A percentile compares a stretch with the other conserved stretches of the same genome.
phyloP scores from a whole-genome alignment of 192 early-diverging fungal species.

The Pilaira anomala region DNA sequence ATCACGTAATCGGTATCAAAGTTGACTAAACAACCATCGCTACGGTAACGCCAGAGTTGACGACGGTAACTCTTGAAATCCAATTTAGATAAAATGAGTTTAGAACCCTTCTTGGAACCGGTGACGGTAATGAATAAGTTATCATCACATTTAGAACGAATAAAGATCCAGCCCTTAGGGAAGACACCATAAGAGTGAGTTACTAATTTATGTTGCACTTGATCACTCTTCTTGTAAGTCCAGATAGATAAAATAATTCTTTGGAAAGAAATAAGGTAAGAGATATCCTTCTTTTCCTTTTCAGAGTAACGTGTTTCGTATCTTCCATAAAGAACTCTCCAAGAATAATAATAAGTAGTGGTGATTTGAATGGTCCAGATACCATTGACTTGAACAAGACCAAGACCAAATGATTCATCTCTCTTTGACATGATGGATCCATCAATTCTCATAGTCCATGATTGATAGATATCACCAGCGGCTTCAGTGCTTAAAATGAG shows the following conservation, averaged over 20 bases:
- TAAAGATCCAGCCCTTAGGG: conserved; percentile 34
- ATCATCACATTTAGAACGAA: conserved; percentile 21
- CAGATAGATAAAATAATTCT: conserved; percentile 20
- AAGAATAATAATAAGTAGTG: conserved; percentile 6
- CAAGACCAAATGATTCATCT: conserved; percentile 10
- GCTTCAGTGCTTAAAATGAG: conserved; percentile 15
- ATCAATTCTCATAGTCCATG: conserved; percentile 25
- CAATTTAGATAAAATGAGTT: conserved; percentile 25
- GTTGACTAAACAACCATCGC: conserved; percentile 25
- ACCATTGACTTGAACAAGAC: conserved; percentile 15
- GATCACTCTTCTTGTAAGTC: conserved; percentile 2
- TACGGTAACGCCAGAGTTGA: conserved; percentile 28
- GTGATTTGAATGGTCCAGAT: conserved; percentile 10
- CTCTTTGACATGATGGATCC: conserved; percentile 22
- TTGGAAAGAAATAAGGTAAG: conserved; percentile 1
- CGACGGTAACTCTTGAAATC: conserved; percentile 21
- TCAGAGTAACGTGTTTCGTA: conserved; percentile 18
- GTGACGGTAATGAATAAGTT: conserved; percentile 19
- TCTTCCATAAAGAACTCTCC: conserved; percentile 25
- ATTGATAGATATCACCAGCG: conserved; percentile 6
- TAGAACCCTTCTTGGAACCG: conserved; percentile 23
- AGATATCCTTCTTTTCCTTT: conserved; percentile 11
- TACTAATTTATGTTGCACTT: conserved; percentile 13
- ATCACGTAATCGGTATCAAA: conserved; percentile 24
- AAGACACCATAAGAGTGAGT: conserved; percentile 24